Percentiles rank a stretch among this genome's conserved stretches.
phyloP scores from a whole-genome alignment of 2,329 filamentous ascomycete genomes.

The Coleophoma eucalyptorum region DNA sequence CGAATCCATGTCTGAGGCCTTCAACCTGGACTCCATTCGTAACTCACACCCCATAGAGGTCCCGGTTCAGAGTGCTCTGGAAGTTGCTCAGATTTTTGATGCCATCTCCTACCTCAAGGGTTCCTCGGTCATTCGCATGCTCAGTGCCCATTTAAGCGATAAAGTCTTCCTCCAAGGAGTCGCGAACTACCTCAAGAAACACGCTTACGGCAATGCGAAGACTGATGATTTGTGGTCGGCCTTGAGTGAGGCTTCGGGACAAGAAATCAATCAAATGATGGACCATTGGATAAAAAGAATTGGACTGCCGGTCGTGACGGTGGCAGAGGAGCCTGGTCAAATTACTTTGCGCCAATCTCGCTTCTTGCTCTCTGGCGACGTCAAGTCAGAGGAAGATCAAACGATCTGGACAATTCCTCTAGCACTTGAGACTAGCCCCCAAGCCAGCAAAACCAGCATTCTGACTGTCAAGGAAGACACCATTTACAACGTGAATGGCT shows the following conservation, averaged over 20 bases:
- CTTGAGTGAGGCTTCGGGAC: conserved; percentile 82
- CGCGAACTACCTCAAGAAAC: conserved; percentile 86
- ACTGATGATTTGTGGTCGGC: conserved; percentile 90
- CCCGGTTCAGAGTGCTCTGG: conserved; percentile 88
- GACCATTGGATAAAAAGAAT: conserved; percentile 97
- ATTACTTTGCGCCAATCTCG: conserved; percentile 93
- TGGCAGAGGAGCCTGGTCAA: conserved; percentile 69
- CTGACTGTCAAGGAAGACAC: conserved; percentile 76
- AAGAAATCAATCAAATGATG: conserved; percentile 87
- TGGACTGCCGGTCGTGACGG: conserved; percentile 85
- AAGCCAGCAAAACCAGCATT: conserved; percentile 44
- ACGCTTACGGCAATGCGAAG: conserved; percentile 92
- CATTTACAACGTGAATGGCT: conserved; percentile 70
- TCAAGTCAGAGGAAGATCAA: conserved; percentile 88
- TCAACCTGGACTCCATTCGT: conserved; percentile 83
- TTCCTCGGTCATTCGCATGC: conserved; percentile 93
- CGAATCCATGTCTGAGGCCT: conserved; percentile 51
- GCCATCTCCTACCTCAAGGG: conserved; percentile 97
- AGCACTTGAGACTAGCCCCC: too few relatives aligned
- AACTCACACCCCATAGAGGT: conserved; percentile 97
- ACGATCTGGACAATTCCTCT: conserved; percentile 82
- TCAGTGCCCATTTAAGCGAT: conserved; percentile 91
- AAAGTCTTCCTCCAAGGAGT: conserved; percentile 91
- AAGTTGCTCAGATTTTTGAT: conserved; percentile 98
- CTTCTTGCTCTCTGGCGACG: conserved; percentile 87